phyloP scores from a whole-genome alignment of 352 stramenopile genomes.

The Phytopythium delawarense region DNA sequence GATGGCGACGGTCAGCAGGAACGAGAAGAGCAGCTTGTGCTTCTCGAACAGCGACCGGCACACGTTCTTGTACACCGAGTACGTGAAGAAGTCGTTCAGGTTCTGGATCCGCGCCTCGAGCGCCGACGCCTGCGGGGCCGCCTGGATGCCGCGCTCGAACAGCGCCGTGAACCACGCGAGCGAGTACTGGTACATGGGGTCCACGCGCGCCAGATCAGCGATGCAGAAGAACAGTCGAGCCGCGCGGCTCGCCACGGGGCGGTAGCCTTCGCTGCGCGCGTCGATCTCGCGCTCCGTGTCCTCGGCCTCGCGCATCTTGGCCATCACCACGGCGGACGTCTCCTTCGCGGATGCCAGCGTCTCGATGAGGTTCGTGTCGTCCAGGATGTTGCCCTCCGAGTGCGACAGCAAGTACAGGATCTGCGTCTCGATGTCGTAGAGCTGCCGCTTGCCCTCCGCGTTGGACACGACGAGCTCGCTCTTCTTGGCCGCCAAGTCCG shows the following conservation, averaged over 20 bases:
- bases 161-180: constrained; percentile 91
- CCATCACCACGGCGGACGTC: constrained; percentile 73
- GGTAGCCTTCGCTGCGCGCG: constrained; percentile 81
- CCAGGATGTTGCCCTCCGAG: constrained; percentile 90
- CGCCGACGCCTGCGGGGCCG: constrained; percentile 77
- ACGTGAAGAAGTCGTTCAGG: constrained; percentile 91
- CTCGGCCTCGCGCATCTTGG: constrained; percentile 89
- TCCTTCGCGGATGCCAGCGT: constrained; percentile 82
- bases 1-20: constrained; percentile 89
- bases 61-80: constrained; percentile 93
- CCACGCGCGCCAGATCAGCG: constrained; percentile 84
- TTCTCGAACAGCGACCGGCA: constrained; percentile 93
- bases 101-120: constrained; percentile 81
- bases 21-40: constrained; percentile 94
- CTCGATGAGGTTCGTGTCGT: constrained; percentile 92
- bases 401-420: constrained; percentile 90
- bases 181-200: constrained; percentile 95
- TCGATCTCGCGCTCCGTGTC: constrained; percentile 91
- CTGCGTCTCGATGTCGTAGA: constrained; percentile 92
- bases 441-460: constrained; percentile 81
- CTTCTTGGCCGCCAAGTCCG: constrained; percentile 89
- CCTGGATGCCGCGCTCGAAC: constrained; percentile 88
- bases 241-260: constrained; percentile 84
- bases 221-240: constrained; percentile 93
- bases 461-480: constrained; percentile 89